Evolutionary conservation across 148 eudicot genomes (phyloP).

Genomic region (Beta vulgaris): DNA sequence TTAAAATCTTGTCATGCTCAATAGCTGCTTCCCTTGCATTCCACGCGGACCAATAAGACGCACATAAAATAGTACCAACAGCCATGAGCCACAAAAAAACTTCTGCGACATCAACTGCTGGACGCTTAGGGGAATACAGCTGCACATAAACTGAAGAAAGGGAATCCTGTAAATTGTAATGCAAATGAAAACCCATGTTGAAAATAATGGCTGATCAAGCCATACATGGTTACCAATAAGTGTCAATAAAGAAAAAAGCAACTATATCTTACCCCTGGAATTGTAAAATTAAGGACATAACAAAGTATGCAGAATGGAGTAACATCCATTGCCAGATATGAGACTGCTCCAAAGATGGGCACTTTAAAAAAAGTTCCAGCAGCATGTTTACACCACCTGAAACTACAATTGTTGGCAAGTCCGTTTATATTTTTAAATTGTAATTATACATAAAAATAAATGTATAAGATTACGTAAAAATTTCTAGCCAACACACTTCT

Average conservation of each 20-base stretch:
- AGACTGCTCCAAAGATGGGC: conserved; percentile 81
- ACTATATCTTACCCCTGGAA: conserved; percentile 48
- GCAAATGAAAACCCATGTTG: conserved; percentile 26
- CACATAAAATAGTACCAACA: conserved; percentile 85
- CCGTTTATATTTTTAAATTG: conserved; percentile 30
- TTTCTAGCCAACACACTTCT: not conserved
- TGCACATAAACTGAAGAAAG: conserved; percentile 84
- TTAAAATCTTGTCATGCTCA: conserved; percentile 79
- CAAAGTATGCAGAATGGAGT: conserved; percentile 88
- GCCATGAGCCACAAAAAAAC: conserved; percentile 99
- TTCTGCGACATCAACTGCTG: conserved; percentile 89
- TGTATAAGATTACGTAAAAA: not conserved
- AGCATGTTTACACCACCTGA: conserved; percentile 86
- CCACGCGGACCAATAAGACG: conserved; percentile 99
- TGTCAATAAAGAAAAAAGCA: conserved; percentile 6
- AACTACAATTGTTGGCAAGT: conserved; percentile 41
- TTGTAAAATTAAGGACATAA: conserved; percentile 44
- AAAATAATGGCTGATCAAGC: conserved; percentile 8
- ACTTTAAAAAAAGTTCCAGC: conserved; percentile 67
- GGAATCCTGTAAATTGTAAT: conserved; percentile 39
- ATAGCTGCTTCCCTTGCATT: conserved; percentile 83
- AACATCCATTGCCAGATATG: conserved; percentile 75
- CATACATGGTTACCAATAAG: not conserved
- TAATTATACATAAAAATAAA: conserved; percentile 6
- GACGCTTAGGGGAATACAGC: conserved; percentile 90